These are phyloP conservation scores for Acanthamoeba castellanii DNA, from an alignment of 208 protist genomes.

Conservation along the genomic window DNA sequence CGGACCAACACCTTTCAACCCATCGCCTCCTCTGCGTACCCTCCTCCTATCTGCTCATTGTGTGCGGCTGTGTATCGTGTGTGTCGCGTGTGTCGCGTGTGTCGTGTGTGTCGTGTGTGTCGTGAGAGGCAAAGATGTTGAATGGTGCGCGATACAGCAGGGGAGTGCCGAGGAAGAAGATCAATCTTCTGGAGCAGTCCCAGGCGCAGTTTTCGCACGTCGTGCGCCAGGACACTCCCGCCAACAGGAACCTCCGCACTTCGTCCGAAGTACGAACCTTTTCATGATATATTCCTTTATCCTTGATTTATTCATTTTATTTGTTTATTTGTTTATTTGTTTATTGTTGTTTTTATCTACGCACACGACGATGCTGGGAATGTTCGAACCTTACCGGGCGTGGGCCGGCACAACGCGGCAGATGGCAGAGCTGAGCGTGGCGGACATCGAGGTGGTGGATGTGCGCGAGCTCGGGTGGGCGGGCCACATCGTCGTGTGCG, in stretches of 20 bases:
- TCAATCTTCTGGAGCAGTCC: conserved; percentile 2
- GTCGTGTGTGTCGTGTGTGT: too few relatives aligned
- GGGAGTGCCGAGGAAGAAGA: neutral
- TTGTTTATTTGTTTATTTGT: neutral
- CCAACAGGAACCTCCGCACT: neutral
- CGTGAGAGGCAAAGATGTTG: too few relatives aligned
- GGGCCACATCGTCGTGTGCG: conserved; percentile 47
- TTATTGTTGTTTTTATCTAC: neutral
- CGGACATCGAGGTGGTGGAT: conserved; percentile 35
- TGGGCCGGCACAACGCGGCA: too few relatives aligned
- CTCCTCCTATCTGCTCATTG: neutral
- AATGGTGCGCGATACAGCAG: neutral
- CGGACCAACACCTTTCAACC: neutral
- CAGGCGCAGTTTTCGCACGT: neutral
- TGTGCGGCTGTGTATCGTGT: neutral
- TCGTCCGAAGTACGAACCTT: neutral
- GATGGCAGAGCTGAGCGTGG: neutral
- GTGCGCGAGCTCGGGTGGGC: conserved; percentile 10
- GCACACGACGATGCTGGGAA: too few relatives aligned
- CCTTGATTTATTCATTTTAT: neutral
- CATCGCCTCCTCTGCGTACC: neutral
- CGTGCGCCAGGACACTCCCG: neutral
- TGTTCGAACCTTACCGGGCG: too few relatives aligned
- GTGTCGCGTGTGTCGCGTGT: too few relatives aligned
- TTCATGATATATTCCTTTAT: neutral